Base-by-base conservation (phyloP, 345 rosid genomes). In the Passiflora organensis region DNA sequence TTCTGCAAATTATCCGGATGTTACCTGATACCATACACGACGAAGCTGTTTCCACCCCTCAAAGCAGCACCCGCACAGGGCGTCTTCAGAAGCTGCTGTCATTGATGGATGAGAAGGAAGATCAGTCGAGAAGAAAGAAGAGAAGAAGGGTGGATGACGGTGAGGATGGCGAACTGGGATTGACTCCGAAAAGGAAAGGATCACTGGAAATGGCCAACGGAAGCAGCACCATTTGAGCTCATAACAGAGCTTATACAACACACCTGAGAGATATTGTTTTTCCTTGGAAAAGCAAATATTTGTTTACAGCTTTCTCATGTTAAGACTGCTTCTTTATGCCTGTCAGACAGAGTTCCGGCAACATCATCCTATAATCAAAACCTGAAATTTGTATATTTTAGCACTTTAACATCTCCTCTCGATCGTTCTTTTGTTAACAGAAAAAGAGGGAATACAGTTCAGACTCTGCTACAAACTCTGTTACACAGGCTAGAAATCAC, bases 31-130 rank as follows among this genome's bases (percentile, higher is more conserved):
- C 48, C 10, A 63, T 42, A 43, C 78, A 78, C 0, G 53, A 17
- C 10, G 82, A 73, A 22, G 59, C 73, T 28, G 32, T 53, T 50
- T 60, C 75, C 8, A 48, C 67, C 16, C 71, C 64, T 36, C 56
- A 48, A 5, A 62, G 45, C n/a, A 64, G 72, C 43, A 39, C 62
- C 17, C 79, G 53, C 22, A 68, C 86, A 32, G 54, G 81, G 53
- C 78, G 53, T 49, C 14, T 93, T 4, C 86, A 75, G 42, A 64
- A 86, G 61, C 64, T 88, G 47, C 59, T 86, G 4, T 86, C 94
- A 1, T 56, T 89, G 47, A 82, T 93, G 83, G 94, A 93, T 53
- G 95, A 81, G 78, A 93, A 76, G 69, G 69, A 80, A 58, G 91
- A 79, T 0, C 48, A 24, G 2, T 69, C 80, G 1, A 80, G 64